Evolutionary conservation across 352 stramenopile species (phyloP).

Genomic region (Globisporangium perplexum): DNA sequence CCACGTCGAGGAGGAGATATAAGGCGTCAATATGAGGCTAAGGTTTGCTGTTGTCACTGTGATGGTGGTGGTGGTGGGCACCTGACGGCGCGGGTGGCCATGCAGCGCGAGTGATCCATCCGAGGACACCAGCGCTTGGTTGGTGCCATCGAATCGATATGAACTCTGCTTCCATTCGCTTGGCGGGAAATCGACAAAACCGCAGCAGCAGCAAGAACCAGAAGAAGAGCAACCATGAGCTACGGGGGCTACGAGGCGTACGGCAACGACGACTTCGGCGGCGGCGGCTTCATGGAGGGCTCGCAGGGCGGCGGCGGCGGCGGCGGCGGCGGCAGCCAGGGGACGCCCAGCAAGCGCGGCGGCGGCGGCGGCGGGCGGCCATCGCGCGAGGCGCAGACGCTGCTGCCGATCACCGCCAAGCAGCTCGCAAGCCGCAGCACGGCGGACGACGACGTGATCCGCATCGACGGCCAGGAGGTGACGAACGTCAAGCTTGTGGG

Average conservation of each 20-base stretch:
- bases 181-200: too few relatives aligned
- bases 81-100: too few relatives aligned
- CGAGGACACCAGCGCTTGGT: too few relatives aligned
- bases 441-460: constrained; percentile 59
- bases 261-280: constrained; percentile 62
- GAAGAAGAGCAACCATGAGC: constrained; percentile 27
- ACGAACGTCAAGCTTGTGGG: constrained; percentile 88
- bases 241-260: constrained; percentile 73
- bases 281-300: constrained; percentile 63
- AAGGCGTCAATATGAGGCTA: not conserved
- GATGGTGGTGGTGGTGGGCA: too few relatives aligned
- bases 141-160: too few relatives aligned
- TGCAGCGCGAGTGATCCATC: too few relatives aligned
- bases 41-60: not conserved
- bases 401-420: constrained; percentile 90
- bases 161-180: too few relatives aligned
- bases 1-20: not conserved
- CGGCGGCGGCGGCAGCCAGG: constrained; percentile 31
- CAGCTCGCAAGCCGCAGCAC: constrained; percentile 63
- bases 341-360: constrained; percentile 42
- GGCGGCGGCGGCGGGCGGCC: constrained; percentile 25
- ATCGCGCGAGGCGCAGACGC: constrained; percentile 69
- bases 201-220: not conserved
- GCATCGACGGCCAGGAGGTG: constrained; percentile 88
- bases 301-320: constrained; percentile 38